Base-by-base conservation (phyloP, 2,329 filamentous ascomycete species). In the Aureobasidium sp. region DNA sequence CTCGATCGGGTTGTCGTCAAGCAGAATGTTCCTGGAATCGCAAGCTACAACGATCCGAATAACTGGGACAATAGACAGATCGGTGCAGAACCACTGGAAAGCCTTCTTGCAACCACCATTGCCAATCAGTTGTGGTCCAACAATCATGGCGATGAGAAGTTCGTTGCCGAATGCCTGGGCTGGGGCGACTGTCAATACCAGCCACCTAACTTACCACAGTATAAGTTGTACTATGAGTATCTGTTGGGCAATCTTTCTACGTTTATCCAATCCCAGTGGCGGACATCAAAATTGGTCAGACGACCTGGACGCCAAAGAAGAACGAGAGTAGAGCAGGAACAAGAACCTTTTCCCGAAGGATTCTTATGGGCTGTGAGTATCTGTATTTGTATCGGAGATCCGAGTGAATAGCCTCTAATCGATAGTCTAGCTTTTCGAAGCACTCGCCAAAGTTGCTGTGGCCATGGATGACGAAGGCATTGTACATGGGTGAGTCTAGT, bases 171-270 rank as follows among this genome's bases (percentile, higher is more conserved):
- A 13, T 59, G 55, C 34, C 34, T 59, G 4, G 55, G 55, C 27
- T 59, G 20, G 5, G 32, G 43, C 9, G 47, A 50, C 15, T 34
- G 29, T 24, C 29, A n/a, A 17, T 29, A 34, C 17, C 29, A 10
- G 29, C 26, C 27, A 6, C 36, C 36, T 12, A 32, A n/a, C 27
- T 44, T 59, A 15, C 32, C n/a, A 3, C 55, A 59, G n/a, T 37
- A 17, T 12, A 59, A 59, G 26, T n/a, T 59, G n/a, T 59, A 59
- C 41, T 59, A 46, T 41, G 53, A 57, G 39, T 44, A 44, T 15
- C n/a, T 44, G 10, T 29, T 57, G 6, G 27, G n/a, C 9, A 26
- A 55, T 41, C 37, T 55, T 1, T 29, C 47, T 34, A n/a, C 9
- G 5, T 50, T 29, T 13, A 39, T 39, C 13, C 7, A 29, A 29